Base-by-base conservation (phyloP, 257 asterid species). In the Salvia miltiorrhiza region DNA sequence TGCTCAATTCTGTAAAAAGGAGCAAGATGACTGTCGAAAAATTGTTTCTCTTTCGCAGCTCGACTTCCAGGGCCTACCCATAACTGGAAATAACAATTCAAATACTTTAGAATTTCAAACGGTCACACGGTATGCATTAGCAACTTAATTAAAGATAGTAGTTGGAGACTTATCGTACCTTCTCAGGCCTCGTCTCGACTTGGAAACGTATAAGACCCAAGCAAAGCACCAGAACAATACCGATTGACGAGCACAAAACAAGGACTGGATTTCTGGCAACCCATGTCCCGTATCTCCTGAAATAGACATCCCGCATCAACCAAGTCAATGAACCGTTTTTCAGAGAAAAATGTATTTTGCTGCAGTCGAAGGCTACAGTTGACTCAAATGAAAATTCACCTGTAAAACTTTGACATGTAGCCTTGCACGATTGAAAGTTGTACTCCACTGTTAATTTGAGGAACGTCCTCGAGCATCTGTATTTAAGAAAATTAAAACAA, bases 11-110 rank as follows among this genome's bases (percentile, higher is more conserved):
- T 85, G 82, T 94, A 94, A 78, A 94, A 94, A 7, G 99, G 98
- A 58, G 97, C 88, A 61, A 94, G 96, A 75, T 89, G 97, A 65
- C 70, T 89, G 83, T 94, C 99, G 63, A 94, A 91, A 74, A 87
- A 89, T 63, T 79, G 81, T 75, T 94, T 94, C 88, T 94, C 99
- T 77, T 86, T 86, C 39, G 99, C 98, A 79, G 98, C 99, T 94
- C 92, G 81, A 76, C 99, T 94, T 71, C 97, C 95, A 17, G 85
- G 99, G 63, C 97, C 98, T 7, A 94, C 99, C 99, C 99, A 94
- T 54, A 94, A 82, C 99, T 94, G 90, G 44, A 84, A 76, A 32
- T 43, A 43, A 67, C 7, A 45, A 69, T 17, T 61, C 40, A 70
- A 74, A 21, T 44, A 44, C 14, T 39, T 37, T 41, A 49, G 62